phyloP scores from a whole-genome alignment of 768 basidiomycete genomes.

The Pulveroboletus sp. region DNA sequence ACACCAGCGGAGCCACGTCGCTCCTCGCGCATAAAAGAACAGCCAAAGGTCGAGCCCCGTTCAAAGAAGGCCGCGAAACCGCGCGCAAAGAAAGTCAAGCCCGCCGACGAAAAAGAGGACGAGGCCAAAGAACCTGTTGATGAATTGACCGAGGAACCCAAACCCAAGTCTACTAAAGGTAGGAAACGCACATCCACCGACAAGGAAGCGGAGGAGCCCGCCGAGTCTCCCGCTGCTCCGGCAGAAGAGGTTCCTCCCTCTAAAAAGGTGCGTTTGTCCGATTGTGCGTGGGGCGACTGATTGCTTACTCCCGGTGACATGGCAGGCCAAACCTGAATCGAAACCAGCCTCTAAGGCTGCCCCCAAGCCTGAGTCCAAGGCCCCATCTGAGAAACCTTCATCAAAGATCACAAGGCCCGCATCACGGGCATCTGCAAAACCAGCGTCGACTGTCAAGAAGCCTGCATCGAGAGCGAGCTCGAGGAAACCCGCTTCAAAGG shows the following conservation, averaged over 20 bases:
- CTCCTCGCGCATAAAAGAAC: conserved; percentile 72
- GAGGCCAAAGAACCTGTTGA: conserved; percentile 36
- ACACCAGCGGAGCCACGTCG: conserved; percentile 54
- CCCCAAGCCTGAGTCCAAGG: conserved; percentile 36
- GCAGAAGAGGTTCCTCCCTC: conserved; percentile 50
- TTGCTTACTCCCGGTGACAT: conserved; percentile 1
- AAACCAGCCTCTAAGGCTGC: conserved; percentile 25
- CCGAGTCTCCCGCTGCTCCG: conserved; percentile 34
- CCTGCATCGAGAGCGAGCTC: conserved; percentile 58
- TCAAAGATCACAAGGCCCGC: conserved; percentile 40
- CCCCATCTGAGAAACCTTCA: conserved; percentile 38
- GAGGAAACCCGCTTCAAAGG: conserved; percentile 67
- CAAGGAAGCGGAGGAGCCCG: conserved; percentile 36
- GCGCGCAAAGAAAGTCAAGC: conserved; percentile 44
- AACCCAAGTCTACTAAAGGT: conserved; percentile 46
- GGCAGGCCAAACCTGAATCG: conserved; percentile 43
- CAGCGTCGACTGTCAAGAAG: conserved; percentile 46
- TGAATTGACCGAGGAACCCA: conserved; percentile 32
- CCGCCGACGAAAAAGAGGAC: conserved; percentile 43
- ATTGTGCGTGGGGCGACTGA: conserved; percentile 1
- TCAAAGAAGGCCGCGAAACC: conserved; percentile 68
- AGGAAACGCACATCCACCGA: conserved; percentile 54
- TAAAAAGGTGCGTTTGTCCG: conserved; percentile 53
- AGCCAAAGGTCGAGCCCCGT: conserved; percentile 50
- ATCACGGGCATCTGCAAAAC: conserved; percentile 39